These are phyloP conservation scores for Hygrophorus pudorinus DNA, from an alignment of 768 basidiomycete species.

Conservation along the genomic window DNA sequence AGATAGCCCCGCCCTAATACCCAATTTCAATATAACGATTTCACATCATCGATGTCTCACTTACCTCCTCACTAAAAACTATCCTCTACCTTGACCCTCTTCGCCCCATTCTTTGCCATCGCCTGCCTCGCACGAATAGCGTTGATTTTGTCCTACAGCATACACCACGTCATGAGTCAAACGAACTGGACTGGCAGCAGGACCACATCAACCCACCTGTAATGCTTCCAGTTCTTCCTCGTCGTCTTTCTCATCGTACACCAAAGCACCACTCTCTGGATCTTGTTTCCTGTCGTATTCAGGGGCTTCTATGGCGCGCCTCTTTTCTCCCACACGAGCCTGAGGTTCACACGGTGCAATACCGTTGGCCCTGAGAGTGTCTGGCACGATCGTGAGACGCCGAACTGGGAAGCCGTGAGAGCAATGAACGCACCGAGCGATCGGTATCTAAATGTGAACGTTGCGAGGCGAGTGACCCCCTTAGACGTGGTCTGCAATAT, in stretches of 20 bases:
- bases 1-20: too few species aligned
- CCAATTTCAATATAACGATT: too few species aligned
- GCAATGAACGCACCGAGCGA: slow-evolving; percentile 11
- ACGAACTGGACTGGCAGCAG: background rate
- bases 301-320: background rate
- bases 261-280: too few species aligned
- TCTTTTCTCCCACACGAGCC: background rate
- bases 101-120: background rate
- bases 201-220: background rate
- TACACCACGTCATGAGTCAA: background rate
- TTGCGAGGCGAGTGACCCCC: slow-evolving; percentile 2
- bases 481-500: background rate
- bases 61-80: too few species aligned
- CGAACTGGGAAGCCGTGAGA: background rate
- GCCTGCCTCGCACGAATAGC: background rate
- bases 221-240: background rate
- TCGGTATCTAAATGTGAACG: slow-evolving; percentile 12
- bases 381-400: background rate
- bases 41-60: too few species aligned
- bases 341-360: background rate
- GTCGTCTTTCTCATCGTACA: background rate
- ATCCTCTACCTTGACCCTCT: background rate
- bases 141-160: background rate
- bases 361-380: slow-evolving; percentile 1
- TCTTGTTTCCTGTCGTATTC: too few species aligned